Base-by-base conservation (phyloP, 805 yeast species). In the Barnettozyma wickerhamii region DNA sequence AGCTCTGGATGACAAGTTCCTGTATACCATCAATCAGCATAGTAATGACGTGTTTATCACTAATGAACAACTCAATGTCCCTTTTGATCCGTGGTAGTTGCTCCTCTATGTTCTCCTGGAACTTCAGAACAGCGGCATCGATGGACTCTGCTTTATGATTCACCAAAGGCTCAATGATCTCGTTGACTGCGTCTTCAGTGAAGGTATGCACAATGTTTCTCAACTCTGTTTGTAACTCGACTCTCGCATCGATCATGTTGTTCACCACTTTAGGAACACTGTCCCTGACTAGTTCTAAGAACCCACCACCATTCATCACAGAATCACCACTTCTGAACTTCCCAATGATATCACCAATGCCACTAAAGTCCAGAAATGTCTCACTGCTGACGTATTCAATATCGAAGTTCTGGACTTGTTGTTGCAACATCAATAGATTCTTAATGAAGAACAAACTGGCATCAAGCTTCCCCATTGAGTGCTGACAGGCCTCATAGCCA, bases 231-330 rank as follows among this genome's bases (percentile, higher is more conserved):
- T 84, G 85, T 31, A 90, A 66, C 58, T 90, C 97, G 10, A 64
- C 62, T 45, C 79, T 68, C 2, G 82, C 93, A 62, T 90, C 96
- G 34, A 81, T 75, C 84, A 83, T 83, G 56, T 86, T 82, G 51
- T 79, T 81, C 12, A 85, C 83, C 12, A 88, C 87, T 47, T 75
- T 79, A 0, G 96, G 96, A 2, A 83, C 84, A 1, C 86, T 71
- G 19, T 80, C 86, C 47, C 75, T 68, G 3, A 82, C 84, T 27
- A 81, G 55, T 35, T 70, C 70, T 20, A 78, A 55, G 34, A 60
- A 50, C 14, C 64, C 53, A 18, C 40, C 46, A 10, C 46, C 45
- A 15, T 37, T 48, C 48, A 55, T 26, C 30, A 55, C 52, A 47
- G 48, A 19, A 43, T 56, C 33, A 9, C 62, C 62, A 26, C 47